Evolutionary conservation across 371 early-diverging fungal species (phyloP).

Genomic region (Gilbertella persicaria): DNA sequence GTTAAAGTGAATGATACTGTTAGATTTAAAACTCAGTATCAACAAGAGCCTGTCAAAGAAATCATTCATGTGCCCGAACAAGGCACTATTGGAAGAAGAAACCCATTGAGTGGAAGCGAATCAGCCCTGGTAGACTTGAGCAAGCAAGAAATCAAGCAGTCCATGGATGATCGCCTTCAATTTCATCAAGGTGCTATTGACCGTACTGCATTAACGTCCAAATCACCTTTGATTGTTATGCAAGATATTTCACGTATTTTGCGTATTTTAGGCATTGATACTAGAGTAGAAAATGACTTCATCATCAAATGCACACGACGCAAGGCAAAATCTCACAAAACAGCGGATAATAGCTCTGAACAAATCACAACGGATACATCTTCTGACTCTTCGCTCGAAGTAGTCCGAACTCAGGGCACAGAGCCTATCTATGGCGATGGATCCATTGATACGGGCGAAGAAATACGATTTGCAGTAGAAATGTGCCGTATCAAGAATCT

Average conservation of each 20-base stretch:
- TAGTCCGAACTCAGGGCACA: slow-evolving; percentile 57
- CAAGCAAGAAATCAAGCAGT: not conserved
- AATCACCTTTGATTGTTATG: slow-evolving; percentile 70
- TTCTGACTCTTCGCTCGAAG: not conserved
- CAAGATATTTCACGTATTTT: slow-evolving; percentile 65
- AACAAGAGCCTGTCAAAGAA: not conserved
- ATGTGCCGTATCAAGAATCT: slow-evolving; percentile 87
- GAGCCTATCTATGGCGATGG: slow-evolving; percentile 88
- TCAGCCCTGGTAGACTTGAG: slow-evolving; percentile 1
- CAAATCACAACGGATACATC: slow-evolving; percentile 6
- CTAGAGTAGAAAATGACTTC: slow-evolving; percentile 31
- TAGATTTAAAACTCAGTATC: too few relatives aligned
- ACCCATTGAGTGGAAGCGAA: slow-evolving; percentile 8
- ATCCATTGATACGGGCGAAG: slow-evolving; percentile 80
- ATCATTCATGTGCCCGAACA: not conserved
- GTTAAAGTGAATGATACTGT: too few relatives aligned
- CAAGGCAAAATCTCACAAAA: slow-evolving; percentile 1
- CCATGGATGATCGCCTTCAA: slow-evolving; percentile 51
- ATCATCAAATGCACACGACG: not conserved
- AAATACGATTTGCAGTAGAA: slow-evolving; percentile 81
- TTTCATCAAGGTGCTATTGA: slow-evolving; percentile 81
- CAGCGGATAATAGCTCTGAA: not conserved
- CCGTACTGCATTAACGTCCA: slow-evolving; percentile 69
- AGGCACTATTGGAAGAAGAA: not conserved
- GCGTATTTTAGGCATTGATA: slow-evolving; percentile 69